Evolutionary conservation across 139 green algal genomes (phyloP), one percentile per base, ranked within the genome.

Genomic region (Micractinium sp.): DNA sequence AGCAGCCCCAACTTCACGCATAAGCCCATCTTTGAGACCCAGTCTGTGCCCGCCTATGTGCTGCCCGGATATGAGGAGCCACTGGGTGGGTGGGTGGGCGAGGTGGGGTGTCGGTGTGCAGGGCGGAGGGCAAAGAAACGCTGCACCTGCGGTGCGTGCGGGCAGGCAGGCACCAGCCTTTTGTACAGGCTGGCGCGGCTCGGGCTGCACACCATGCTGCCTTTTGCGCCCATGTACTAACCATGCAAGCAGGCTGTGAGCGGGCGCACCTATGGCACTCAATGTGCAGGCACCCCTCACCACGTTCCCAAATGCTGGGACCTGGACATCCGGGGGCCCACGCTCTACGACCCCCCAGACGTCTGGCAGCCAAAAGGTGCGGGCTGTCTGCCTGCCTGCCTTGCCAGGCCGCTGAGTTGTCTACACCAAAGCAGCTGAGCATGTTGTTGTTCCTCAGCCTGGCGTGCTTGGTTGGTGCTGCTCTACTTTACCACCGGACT

Each of bases 61-160:
- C 82, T 87, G 36, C 82, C 82, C 2, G 82, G 82, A 22, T 87
- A 87, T 27, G 82, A 79, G 13, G 82, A 87, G 63, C 82, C 82
- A 0, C 36, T 87, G 63, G 82, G 82, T 87, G 82, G 18, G 79
- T 39, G 12, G 31, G 47, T 56, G 47, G 7, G 9, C 47, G 47
- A n/a, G 47, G 47, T 56, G n/a, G 47, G 47, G 47, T 56, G 47
- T 56, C 5, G 5, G 47, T 56, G 47, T 56, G 47, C 5, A 9
- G 47, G 47, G 9, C 47, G 9, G 7, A 56, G 47, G 47, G 9
- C 9, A 56, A 9, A 56, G 47, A 5, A 9, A 56, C 9, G 47
- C 47, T 56, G 47, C 47, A 56, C 7, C 47, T 9, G 47, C 9
- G 5, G 47, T 56, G 47, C 9, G 9, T 9, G 47, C 47, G n/a